A percentile compares a stretch with the other conserved stretches of the same genome.
Evolutionary conservation across 257 asterid species (phyloP).

Genomic region (Galeopsis tetrahit): DNA sequence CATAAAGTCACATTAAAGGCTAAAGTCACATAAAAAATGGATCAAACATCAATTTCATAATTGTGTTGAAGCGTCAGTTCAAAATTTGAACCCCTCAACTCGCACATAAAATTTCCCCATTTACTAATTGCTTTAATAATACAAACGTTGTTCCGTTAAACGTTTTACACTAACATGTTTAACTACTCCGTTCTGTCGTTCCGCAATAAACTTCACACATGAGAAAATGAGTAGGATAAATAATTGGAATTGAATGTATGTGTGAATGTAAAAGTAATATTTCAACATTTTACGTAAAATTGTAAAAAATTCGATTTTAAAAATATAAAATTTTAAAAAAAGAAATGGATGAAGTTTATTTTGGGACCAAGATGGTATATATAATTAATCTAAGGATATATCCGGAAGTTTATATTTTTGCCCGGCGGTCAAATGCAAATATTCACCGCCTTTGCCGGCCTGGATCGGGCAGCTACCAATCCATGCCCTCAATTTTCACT

Average conservation of each 20-base stretch:
- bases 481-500: constrained; percentile 44
- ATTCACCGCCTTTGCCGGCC: constrained; percentile 56
- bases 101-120: background rate
- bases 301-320: no score
- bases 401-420: constrained; percentile 21
- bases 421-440: constrained; percentile 43
- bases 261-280: no score
- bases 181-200: no score
- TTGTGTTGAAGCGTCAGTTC: constrained; percentile 46
- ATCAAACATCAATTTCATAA: constrained; percentile 40
- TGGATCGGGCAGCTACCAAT: constrained; percentile 43
- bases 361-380: no score
- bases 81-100: constrained; percentile 41
- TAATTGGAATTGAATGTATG: no score
- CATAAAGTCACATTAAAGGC: no score
- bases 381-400: constrained; percentile 33
- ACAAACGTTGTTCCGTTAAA: background rate
- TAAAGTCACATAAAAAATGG: constrained; percentile 15
- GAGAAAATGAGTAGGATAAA: no score
- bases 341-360: no score
- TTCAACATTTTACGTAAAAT: no score
- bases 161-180: background rate
- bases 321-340: no score
- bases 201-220: no score
- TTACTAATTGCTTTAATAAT: constrained; percentile 20